Conservation (phyloP, 352 stramenopile species). For the Phytophthora uliginosa region DNA sequence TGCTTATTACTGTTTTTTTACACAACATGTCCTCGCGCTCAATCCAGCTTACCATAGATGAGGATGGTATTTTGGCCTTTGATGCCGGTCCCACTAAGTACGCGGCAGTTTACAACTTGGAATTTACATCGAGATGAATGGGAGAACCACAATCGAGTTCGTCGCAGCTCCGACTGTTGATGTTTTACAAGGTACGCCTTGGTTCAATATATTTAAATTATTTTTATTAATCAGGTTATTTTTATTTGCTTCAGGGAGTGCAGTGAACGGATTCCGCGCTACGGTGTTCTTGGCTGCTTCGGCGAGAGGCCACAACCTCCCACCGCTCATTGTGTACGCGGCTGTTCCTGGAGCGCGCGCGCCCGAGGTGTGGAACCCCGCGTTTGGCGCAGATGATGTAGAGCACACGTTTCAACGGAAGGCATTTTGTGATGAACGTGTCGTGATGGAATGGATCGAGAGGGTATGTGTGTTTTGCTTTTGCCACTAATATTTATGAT, state of each 20-base stretch:
- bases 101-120: conserved; percentile 2
- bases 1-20: background rate
- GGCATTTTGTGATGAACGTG: background rate
- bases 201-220: background rate
- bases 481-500: background rate
- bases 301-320: background rate
- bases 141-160: background rate
- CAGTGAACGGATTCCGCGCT: background rate
- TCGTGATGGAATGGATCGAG: background rate
- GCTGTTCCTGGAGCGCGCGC: background rate
- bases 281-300: background rate
- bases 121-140: conserved; percentile 2
- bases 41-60: background rate
- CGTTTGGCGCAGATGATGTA: background rate
- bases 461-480: background rate
- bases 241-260: background rate
- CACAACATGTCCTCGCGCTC: background rate
- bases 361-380: background rate
- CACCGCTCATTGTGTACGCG: background rate
- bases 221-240: background rate
- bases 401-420: background rate
- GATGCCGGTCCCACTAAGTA: background rate
- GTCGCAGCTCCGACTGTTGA: background rate
- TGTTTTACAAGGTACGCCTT: background rate
- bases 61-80: background rate